Percentiles rank a stretch among this genome's conserved stretches.
phyloP scores from a whole-genome alignment of 164 flowering plant genomes.

The Piper longum region DNA sequence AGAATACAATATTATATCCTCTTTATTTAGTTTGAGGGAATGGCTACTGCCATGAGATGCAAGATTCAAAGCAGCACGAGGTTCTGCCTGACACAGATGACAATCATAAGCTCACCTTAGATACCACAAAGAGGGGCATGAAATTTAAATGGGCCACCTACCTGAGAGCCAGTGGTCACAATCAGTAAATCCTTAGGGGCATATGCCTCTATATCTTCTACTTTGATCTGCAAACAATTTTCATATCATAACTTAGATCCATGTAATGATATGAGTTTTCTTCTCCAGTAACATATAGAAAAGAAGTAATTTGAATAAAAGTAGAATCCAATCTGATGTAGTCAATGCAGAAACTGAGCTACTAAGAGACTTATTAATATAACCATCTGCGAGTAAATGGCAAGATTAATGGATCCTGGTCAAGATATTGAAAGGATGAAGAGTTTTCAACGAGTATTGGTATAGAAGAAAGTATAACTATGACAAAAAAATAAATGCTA shows the following conservation, averaged over 20 bases:
- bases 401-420: neutral
- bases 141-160: constrained; percentile 22
- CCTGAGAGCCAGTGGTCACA: constrained; percentile 99
- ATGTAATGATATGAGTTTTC: no score
- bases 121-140: neutral
- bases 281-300: neutral
- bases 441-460: neutral
- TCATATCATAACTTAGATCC: neutral
- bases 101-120: constrained; percentile 17
- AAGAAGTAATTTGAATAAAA: neutral
- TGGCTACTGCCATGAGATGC: constrained; percentile 95
- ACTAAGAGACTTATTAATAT: neutral
- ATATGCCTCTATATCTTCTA: constrained; percentile 90
- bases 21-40: constrained; percentile 75
- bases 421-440: neutral
- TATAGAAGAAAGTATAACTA: neutral
- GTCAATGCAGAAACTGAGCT: neutral
- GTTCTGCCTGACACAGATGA: constrained; percentile 83
- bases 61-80: constrained; percentile 96
- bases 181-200: constrained; percentile 89
- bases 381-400: neutral
- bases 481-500: no score
- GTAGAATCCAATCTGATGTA: neutral
- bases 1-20: constrained; percentile 83
- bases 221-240: constrained; percentile 51